phyloP scores from a whole-genome alignment of 1,139 yeast species.

The Arxiozyma heterogenica region DNA sequence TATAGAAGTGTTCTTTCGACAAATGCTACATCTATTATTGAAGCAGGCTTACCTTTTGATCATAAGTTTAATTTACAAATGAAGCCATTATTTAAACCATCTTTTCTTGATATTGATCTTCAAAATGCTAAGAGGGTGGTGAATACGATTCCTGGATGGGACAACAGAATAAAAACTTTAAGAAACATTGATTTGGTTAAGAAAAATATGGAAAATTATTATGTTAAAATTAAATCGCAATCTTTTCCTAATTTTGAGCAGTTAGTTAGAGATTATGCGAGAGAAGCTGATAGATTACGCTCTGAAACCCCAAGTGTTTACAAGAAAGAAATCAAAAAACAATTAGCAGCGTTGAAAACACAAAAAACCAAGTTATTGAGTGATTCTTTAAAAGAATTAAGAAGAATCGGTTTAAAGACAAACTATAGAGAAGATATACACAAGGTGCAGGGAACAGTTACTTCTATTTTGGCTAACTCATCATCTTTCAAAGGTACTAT shows the following conservation, averaged over 20 bases:
- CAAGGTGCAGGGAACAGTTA: slow-evolving; percentile 53
- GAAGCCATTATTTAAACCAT: slow-evolving; percentile 2
- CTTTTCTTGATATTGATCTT: slow-evolving; percentile 11
- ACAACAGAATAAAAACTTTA: slow-evolving; percentile 46
- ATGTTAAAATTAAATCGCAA: slow-evolving; percentile 33
- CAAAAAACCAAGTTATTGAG: slow-evolving; percentile 74
- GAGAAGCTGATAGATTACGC: slow-evolving; percentile 53
- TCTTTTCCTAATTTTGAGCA: slow-evolving; percentile 35
- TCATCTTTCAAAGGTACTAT: slow-evolving; percentile 37
- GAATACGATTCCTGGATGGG: slow-evolving; percentile 39
- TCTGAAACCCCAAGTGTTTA: slow-evolving; percentile 67
- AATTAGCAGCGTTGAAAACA: slow-evolving; percentile 61
- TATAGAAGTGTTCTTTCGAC: slow-evolving; percentile 57
- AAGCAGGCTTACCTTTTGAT: slow-evolving; percentile 43
- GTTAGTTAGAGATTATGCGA: slow-evolving; percentile 45
- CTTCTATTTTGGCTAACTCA: slow-evolving; percentile 49
- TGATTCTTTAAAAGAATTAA: slow-evolving; percentile 64
- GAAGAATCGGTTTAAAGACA: slow-evolving; percentile 65
- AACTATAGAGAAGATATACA: slow-evolving; percentile 57
- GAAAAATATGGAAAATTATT: slow-evolving; percentile 46
- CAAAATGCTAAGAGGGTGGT: slow-evolving; percentile 13
- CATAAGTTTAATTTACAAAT: slow-evolving; percentile 4
- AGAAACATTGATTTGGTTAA: slow-evolving; percentile 43
- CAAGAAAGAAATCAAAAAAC: slow-evolving; percentile 68
- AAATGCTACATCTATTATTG: slow-evolving; percentile 49